Percentiles rank a stretch among this genome's conserved stretches.
Conservation (phyloP, 768 basidiomycete species). For the Leccinum disarticulatum region DNA sequence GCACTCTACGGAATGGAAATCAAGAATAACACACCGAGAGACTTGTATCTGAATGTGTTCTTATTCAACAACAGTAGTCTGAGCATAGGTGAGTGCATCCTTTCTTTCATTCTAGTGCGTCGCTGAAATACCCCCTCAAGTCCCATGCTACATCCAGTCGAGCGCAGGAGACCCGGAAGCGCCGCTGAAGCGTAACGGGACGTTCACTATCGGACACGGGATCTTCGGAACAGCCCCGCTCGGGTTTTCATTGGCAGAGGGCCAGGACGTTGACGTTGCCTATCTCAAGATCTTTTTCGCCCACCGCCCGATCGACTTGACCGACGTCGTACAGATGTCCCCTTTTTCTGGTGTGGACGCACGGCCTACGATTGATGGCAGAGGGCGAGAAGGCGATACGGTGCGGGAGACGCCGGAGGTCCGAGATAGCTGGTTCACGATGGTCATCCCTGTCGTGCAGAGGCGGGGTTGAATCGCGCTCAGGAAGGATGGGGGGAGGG, state of each 20-base stretch:
- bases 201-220: not conserved
- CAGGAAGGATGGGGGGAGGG: not conserved
- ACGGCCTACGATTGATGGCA: not conserved
- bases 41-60: not conserved
- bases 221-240: not conserved
- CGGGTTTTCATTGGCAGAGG: not conserved
- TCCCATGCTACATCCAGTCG: not conserved
- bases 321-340: not conserved
- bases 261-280: not conserved
- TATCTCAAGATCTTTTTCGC: not conserved
- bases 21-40: conserved; percentile 7
- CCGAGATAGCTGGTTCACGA: not conserved
- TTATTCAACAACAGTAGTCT: not conserved
- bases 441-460: not conserved
- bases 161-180: not conserved
- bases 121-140: not conserved
- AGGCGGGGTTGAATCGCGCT: not conserved
- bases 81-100: not conserved
- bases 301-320: not conserved
- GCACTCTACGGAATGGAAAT: conserved; percentile 2
- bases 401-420: not conserved
- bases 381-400: not conserved
- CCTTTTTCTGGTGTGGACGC: conserved; percentile 15
- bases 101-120: not conserved
- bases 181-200: not conserved